phyloP scores from a whole-genome alignment of 2,329 filamentous ascomycete genomes.

The Aspergillus phoenicis region DNA sequence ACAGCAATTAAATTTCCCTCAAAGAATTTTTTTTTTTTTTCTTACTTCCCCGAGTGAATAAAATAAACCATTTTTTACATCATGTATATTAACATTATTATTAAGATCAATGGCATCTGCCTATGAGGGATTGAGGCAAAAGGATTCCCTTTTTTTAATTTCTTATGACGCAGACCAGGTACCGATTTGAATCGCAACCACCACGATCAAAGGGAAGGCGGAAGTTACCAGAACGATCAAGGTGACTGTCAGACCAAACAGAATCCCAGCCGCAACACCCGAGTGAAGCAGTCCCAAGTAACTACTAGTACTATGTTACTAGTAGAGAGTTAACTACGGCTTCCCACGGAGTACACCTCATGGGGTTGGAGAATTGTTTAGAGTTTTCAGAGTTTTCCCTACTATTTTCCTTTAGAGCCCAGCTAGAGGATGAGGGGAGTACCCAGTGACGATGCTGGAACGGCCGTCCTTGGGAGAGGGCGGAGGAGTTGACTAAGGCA shows the following conservation, averaged over 20 bases:
- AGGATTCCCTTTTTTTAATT: neutral
- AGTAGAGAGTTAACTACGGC: neutral
- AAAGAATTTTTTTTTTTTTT: neutral
- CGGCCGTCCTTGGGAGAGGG: neutral
- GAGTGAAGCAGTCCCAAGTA: neutral
- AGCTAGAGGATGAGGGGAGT: neutral
- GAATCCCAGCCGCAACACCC: conserved; percentile 4
- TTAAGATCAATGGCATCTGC: neutral
- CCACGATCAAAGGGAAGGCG: neutral
- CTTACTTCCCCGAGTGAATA: too few relatives aligned
- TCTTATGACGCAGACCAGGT: neutral
- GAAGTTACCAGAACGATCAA: neutral
- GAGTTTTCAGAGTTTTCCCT: conserved; percentile 11
- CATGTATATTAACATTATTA: neutral
- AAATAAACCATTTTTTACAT: neutral
- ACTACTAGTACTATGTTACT: neutral
- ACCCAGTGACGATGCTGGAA: neutral
- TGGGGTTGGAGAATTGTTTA: conserved; percentile 2
- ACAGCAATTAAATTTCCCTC: neutral
- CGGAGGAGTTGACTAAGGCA: neutral
- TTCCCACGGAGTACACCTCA: neutral
- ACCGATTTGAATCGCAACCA: neutral
- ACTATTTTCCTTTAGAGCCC: conserved; percentile 3
- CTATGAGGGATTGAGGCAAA: neutral
- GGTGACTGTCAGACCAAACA: neutral